Percentiles rank a stretch among this genome's conserved stretches.
Evolutionary conservation across 305 asterid genomes (phyloP).

Genomic region (Fraxinus albicans): DNA sequence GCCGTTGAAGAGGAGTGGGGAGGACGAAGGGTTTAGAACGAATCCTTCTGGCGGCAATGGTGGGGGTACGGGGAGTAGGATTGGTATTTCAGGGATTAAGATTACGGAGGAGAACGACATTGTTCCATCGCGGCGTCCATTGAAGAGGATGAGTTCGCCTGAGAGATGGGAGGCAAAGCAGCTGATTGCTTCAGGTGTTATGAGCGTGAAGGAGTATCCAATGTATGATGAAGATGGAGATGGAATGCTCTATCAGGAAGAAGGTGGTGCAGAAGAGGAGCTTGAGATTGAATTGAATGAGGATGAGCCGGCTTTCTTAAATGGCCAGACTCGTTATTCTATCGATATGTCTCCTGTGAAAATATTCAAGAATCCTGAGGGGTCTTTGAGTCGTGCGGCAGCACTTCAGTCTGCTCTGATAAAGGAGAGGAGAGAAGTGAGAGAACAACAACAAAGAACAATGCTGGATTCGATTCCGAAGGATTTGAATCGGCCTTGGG

Average conservation of each 20-base stretch:
- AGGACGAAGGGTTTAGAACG: slow-evolving; percentile 40
- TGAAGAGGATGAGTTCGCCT: slow-evolving; percentile 92
- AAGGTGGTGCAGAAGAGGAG: slow-evolving; percentile 91
- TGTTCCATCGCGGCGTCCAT: slow-evolving; percentile 72
- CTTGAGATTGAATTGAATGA: slow-evolving; percentile 89
- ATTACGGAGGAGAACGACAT: slow-evolving; percentile 58
- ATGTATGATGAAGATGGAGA: slow-evolving; percentile 80
- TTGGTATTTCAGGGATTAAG: slow-evolving; percentile 78
- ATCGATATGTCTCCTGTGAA: slow-evolving; percentile 87
- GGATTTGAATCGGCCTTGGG: slow-evolving; percentile 98
- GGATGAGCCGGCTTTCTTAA: slow-evolving; percentile 90
- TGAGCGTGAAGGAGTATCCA: slow-evolving; percentile 72
- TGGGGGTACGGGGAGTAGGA: slow-evolving; percentile 54
- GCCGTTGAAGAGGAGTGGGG: slow-evolving; percentile 70
- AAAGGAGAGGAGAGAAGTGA: slow-evolving; percentile 89
- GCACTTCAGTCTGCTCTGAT: slow-evolving; percentile 87
- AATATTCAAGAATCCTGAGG: slow-evolving; percentile 91
- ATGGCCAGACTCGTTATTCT: slow-evolving; percentile 80
- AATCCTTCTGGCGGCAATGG: slow-evolving; percentile 56
- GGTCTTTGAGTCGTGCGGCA: slow-evolving; percentile 94
- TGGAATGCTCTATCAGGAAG: slow-evolving; percentile 83
- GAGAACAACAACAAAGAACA: slow-evolving; percentile 83
- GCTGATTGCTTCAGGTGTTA: slow-evolving; percentile 80
- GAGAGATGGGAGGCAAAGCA: slow-evolving; percentile 96
- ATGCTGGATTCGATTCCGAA: slow-evolving; percentile 94